phyloP scores from a whole-genome alignment of 1,284 basidiomycete species.

The Ceratobasidium sp. region DNA sequence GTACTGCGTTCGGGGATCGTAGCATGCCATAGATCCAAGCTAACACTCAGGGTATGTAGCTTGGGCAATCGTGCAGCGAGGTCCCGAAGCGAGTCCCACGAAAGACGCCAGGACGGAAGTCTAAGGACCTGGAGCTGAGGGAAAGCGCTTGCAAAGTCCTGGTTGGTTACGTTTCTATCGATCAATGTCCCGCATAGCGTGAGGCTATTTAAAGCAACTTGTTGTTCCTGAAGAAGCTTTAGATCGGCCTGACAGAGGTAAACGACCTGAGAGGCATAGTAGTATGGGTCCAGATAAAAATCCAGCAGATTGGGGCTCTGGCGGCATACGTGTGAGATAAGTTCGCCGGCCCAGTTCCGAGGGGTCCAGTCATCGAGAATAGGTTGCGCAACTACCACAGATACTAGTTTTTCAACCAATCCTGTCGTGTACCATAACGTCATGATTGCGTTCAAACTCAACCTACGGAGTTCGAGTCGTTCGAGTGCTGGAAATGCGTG shows the following conservation, averaged over 20 bases:
- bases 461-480: slow-evolving; percentile 38
- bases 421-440: slow-evolving; percentile 28
- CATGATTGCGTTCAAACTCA: slow-evolving; percentile 29
- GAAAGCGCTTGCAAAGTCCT: slow-evolving; percentile 36
- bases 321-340: slow-evolving; percentile 37
- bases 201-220: slow-evolving; percentile 5
- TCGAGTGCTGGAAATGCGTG: slow-evolving; percentile 34
- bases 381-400: slow-evolving; percentile 29
- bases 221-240: slow-evolving; percentile 11
- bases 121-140: slow-evolving; percentile 20
- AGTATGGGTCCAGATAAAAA: slow-evolving; percentile 40
- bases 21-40: slow-evolving; percentile 28
- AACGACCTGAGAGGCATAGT: slow-evolving; percentile 37
- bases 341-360: slow-evolving; percentile 38
- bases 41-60: slow-evolving; percentile 31
- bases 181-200: slow-evolving; percentile 34
- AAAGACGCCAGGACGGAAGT: slow-evolving; percentile 34
- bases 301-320: slow-evolving; percentile 27
- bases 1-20: neutral
- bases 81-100: slow-evolving; percentile 29
- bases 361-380: slow-evolving; percentile 43
- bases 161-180: slow-evolving; percentile 16
- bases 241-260: slow-evolving; percentile 25
- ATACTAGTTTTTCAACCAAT: slow-evolving; percentile 29
- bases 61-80: slow-evolving; percentile 20